Evolutionary conservation across 1,284 basidiomycete species (phyloP), one percentile per base, ranked within the genome.

Genomic region (Naganishia sp.): DNA sequence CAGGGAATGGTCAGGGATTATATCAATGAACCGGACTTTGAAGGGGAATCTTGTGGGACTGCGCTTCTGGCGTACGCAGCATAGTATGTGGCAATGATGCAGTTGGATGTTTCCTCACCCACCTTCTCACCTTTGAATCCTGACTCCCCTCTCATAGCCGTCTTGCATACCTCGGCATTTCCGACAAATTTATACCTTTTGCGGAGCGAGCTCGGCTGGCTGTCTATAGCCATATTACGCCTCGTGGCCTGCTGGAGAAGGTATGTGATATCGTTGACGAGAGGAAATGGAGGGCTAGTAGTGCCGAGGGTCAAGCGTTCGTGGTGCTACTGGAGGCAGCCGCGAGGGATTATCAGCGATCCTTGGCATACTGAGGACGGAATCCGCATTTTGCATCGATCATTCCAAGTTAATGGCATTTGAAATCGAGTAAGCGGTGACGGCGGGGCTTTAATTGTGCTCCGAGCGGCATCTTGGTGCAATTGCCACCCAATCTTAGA

Each of bases 231-330:
- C 31, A 45, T 10, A 46, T 63, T 28, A 28, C 32, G 28, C 46
- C 56, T 31, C 28, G 41, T 18, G 65, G 65, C 13, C 13, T 43
- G 21, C 42, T 66, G 25, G 43, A 46, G 9, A 50, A 66, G 32
- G 65, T 66, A 39, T 60, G 65, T 39, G 65, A 66, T 47, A 66
- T 66, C 11, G 31, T 50, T n/a, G 65, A 66, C 17, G 65, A 66
- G 42, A 42, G 65, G n/a, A 52, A 52, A 25, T 60, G 55, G 56
- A 35, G 65, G 25, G 56, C 52, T 17, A 28, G 47, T 10, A 66
- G 65, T 60, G 56, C 65, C 10, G 65, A 66, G 21, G 65, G 65
- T 17, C 56, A 66, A 42, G 46, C 65, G 3, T 66, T 66, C 31
- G 56, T 66, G 17, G n/a, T 66, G 6, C 32, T 66, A 10, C 57